A percentile compares a stretch with the other conserved stretches of the same genome.
Evolutionary conservation across 129 eudicot genomes (phyloP).

Genomic region (Helichrysum umbraculigerum): DNA sequence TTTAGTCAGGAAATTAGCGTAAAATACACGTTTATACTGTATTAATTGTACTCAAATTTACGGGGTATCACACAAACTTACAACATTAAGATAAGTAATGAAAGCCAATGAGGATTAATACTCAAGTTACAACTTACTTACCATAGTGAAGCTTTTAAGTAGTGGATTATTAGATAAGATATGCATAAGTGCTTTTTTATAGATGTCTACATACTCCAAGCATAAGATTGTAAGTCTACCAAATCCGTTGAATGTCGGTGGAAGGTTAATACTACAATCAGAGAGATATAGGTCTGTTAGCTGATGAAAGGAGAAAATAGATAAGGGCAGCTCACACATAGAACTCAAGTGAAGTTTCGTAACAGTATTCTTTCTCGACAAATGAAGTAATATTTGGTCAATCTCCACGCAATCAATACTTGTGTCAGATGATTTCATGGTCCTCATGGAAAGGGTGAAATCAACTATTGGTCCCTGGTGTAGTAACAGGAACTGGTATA

Average conservation of each 20-base stretch:
- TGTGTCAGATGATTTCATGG: no score
- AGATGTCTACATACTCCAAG: neutral
- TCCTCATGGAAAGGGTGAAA: no score
- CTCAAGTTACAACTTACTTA: no score
- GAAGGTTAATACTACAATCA: neutral
- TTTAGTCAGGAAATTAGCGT: no score
- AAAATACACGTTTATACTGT: no score
- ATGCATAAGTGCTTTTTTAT: neutral
- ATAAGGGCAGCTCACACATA: neutral
- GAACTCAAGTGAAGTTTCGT: neutral
- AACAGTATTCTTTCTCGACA: neutral
- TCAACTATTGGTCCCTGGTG: constrained; percentile 8
- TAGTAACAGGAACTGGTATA: constrained; percentile 3
- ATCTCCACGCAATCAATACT: no score
- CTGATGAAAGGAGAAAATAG: neutral
- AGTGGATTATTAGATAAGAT: neutral
- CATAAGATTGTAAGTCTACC: neutral
- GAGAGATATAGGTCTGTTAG: neutral
- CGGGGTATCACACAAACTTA: no score
- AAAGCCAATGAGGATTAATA: neutral
- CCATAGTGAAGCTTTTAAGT: constrained; percentile 2
- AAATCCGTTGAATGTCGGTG: neutral
- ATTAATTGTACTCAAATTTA: no score
- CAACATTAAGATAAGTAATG: neutral
- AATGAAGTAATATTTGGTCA: no score